Conservation (phyloP, 352 stramenopile genomes). For the Phytophthora sp. region DNA sequence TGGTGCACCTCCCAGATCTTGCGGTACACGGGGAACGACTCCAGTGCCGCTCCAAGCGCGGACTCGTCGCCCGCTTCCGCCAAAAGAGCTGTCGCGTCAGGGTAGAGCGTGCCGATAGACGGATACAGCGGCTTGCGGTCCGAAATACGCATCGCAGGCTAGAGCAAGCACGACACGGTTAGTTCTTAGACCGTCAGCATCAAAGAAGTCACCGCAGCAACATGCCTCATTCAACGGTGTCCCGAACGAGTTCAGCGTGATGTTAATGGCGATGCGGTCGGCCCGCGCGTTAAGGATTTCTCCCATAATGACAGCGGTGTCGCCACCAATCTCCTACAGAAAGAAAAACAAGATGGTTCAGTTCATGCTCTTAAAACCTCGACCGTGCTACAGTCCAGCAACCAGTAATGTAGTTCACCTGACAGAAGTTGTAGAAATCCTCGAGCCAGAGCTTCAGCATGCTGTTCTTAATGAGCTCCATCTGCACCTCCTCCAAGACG, state of each 20-base stretch:
- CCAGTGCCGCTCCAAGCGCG: slow-evolving; percentile 87
- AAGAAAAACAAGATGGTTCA: slow-evolving; percentile 1
- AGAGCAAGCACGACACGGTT: slow-evolving; percentile 8
- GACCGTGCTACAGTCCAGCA: no score
- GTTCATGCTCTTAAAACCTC: not conserved
- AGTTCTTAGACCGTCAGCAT: not conserved
- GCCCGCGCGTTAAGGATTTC: slow-evolving; percentile 95
- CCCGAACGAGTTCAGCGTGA: slow-evolving; percentile 99
- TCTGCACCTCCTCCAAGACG: slow-evolving; percentile 98
- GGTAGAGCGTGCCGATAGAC: slow-evolving; percentile 97
- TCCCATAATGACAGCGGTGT: slow-evolving; percentile 98
- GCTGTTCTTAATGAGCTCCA: slow-evolving; percentile 99
- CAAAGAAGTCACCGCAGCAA: slow-evolving; percentile 29
- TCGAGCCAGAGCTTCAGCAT: slow-evolving; percentile 98
- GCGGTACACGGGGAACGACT: slow-evolving; percentile 96
- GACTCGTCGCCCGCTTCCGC: slow-evolving; percentile 93
- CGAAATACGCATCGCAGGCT: slow-evolving; percentile 96
- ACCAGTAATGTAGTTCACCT: slow-evolving; percentile 58
- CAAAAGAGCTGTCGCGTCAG: slow-evolving; percentile 94
- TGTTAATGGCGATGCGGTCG: slow-evolving; percentile 99
- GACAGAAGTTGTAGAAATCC: slow-evolving; percentile 95
- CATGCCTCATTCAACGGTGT: slow-evolving; percentile 87
- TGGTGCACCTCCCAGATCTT: slow-evolving; percentile 98
- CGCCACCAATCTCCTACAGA: slow-evolving; percentile 91
- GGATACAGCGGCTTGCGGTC: slow-evolving; percentile 98